Evolutionary conservation across 139 green algal species (phyloP).

Genomic region (Chlamydomonas asymmetrica): DNA sequence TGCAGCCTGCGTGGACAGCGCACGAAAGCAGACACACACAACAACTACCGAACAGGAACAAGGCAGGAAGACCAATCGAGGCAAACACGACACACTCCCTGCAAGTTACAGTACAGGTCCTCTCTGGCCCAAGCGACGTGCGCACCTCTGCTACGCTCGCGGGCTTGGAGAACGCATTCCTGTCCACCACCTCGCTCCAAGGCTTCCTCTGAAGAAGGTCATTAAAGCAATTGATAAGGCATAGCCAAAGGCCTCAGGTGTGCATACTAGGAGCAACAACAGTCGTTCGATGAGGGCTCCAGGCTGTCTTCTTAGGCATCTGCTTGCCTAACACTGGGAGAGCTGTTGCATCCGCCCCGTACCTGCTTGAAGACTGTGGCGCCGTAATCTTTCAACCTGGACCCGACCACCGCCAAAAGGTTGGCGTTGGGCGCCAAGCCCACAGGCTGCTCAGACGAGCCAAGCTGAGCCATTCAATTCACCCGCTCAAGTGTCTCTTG

Average conservation of each 20-base stretch:
- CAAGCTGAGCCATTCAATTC: too few species aligned
- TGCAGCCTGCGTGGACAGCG: slow-evolving; percentile 55
- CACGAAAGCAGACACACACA: background rate
- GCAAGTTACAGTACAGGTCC: background rate
- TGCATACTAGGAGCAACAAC: background rate
- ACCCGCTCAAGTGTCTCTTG: too few species aligned
- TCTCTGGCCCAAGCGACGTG: too few species aligned
- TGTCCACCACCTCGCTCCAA: slow-evolving; percentile 86
- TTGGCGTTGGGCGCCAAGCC: too few species aligned
- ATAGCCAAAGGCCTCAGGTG: background rate
- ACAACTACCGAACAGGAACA: background rate
- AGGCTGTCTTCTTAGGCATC: background rate
- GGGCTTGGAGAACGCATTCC: slow-evolving; percentile 74
- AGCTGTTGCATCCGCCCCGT: background rate
- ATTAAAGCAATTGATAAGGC: background rate
- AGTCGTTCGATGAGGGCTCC: too few species aligned
- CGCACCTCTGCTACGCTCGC: slow-evolving; percentile 72
- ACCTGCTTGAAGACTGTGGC: slow-evolving; percentile 10
- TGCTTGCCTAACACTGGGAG: background rate
- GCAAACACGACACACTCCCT: background rate
- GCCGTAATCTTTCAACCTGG: slow-evolving; percentile 6
- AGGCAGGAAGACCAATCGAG: background rate
- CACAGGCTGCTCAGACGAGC: too few species aligned
- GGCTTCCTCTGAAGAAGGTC: slow-evolving; percentile 76
- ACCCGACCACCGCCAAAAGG: background rate